Evolutionary conservation across 768 basidiomycete species (phyloP), one percentile per base, ranked within the genome.

Genomic region (Sarcomyxa edulis): DNA sequence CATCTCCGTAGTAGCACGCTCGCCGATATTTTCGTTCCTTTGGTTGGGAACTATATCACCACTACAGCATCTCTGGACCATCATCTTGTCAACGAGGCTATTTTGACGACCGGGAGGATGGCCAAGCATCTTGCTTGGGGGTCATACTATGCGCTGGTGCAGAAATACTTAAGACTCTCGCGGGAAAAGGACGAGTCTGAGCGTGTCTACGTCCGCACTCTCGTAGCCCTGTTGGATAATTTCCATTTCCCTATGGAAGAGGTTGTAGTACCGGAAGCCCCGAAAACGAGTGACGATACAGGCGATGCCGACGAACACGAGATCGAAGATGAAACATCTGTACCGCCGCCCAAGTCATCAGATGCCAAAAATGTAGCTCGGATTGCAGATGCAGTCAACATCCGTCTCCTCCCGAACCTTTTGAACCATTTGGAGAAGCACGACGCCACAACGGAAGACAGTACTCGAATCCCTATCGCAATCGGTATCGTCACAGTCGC

Each of bases 231-330:
- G 6, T 68, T 99, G 36, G 89, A 95, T 52, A 81, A 81, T 51
- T 99, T 98, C 67, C 86, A 89, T 52, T 98, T 98, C 52, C 71
- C 82, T 2, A 84, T 94, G 78, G 80, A 84, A 34, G 74, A 81
- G 15, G 48, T 57, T 1, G 60, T 78, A 6, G 61, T 55, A 3
- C 57, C 56, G 18, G 59, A 51, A 11, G 57, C 50, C 4, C 64
- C 55, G 7, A 56, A 53, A 5, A 56, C 54, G 2, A 51, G 45
- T 4, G 54, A 48, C 1, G 55, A 55, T 15, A 56, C 45, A 11
- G 60, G 56, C 5, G 62, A 64, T 6, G 64, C 61, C 6, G 51
- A 47, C 25, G 54, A 45, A 6, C 61, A 53, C 4, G 58, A 51
- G 16, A 56, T 51, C 2, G 55, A 55, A 9, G 54, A 40, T 9